Evolutionary conservation across 345 rosid genomes (phyloP).

Genomic region (Triadica sebifera): DNA sequence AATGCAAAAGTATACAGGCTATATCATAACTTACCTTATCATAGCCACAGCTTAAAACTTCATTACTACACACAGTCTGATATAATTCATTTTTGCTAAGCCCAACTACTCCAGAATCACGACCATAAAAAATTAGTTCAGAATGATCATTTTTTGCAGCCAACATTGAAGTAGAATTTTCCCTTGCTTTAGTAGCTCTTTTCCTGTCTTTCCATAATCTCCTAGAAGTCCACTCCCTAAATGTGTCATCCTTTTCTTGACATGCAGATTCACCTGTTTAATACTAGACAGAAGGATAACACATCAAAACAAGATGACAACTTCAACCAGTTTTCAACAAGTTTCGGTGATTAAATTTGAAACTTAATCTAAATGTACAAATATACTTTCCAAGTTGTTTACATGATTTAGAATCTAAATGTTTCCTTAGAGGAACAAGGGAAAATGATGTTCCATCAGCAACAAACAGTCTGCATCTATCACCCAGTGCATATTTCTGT

Average conservation of each 20-base stretch:
- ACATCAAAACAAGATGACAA: slow-evolving; percentile 25
- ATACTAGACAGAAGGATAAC: slow-evolving; percentile 39
- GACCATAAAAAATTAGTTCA: slow-evolving; percentile 74
- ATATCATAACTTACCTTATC: slow-evolving; percentile 56
- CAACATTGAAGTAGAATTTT: slow-evolving; percentile 30
- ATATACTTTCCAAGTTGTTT: slow-evolving; percentile 17
- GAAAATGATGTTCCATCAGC: slow-evolving; percentile 82
- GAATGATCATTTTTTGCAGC: slow-evolving; percentile 38
- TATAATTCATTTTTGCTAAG: slow-evolving; percentile 53
- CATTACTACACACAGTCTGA: slow-evolving; percentile 30
- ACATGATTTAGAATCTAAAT: slow-evolving; percentile 38
- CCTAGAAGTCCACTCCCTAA: slow-evolving; percentile 71
- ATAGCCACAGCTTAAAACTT: slow-evolving; percentile 49
- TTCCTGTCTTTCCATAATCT: slow-evolving; percentile 91
- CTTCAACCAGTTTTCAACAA: neutral
- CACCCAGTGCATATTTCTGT: slow-evolving; percentile 71
- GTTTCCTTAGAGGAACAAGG: slow-evolving; percentile 43
- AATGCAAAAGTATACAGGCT: neutral
- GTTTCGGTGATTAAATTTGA: neutral
- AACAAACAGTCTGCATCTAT: slow-evolving; percentile 72
- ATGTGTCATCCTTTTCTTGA: slow-evolving; percentile 40
- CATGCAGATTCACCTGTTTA: slow-evolving; percentile 49
- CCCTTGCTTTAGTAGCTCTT: slow-evolving; percentile 49
- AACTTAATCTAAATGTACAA: neutral
- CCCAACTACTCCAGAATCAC: slow-evolving; percentile 70